phyloP scores from a whole-genome alignment of 805 yeast species.

The Candida argentea region DNA sequence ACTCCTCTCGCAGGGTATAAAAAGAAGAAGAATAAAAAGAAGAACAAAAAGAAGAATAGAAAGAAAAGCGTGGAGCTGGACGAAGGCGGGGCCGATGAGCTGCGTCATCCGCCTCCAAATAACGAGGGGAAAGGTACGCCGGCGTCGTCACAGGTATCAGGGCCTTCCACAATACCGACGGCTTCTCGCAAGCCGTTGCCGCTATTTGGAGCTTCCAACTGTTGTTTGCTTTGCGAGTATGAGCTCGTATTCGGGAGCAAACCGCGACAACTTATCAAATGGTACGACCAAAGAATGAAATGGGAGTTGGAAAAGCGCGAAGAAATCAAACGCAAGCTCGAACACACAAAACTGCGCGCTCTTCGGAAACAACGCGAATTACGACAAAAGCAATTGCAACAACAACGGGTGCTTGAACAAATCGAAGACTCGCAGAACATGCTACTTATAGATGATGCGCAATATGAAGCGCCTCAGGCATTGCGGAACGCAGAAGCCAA shows the following conservation, averaged over 20 bases:
- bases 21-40: conserved; percentile 11
- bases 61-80: conserved; percentile 1
- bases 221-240: conserved; percentile 45
- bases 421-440: neutral
- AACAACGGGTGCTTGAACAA: neutral
- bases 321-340: conserved; percentile 27
- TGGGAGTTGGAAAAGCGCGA: conserved; percentile 19
- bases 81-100: no score
- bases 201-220: conserved; percentile 1
- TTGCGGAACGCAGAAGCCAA: neutral
- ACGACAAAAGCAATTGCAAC: conserved; percentile 3
- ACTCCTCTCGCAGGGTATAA: conserved; percentile 8
- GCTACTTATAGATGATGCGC: neutral
- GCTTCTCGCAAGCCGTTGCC: neutral
- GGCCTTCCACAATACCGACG: neutral
- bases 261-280: conserved; percentile 40
- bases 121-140: conserved; percentile 3
- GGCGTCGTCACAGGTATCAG: conserved; percentile 2
- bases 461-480: neutral
- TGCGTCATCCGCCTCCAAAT: no score
- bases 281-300: conserved; percentile 31
- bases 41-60: conserved; percentile 12
- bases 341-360: conserved; percentile 27
- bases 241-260: conserved; percentile 40
- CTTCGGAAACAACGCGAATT: conserved; percentile 11